These are phyloP conservation scores for Haplographium delicatum DNA, from an alignment of 495 filamentous ascomycete genomes.

Conservation along the genomic window DNA sequence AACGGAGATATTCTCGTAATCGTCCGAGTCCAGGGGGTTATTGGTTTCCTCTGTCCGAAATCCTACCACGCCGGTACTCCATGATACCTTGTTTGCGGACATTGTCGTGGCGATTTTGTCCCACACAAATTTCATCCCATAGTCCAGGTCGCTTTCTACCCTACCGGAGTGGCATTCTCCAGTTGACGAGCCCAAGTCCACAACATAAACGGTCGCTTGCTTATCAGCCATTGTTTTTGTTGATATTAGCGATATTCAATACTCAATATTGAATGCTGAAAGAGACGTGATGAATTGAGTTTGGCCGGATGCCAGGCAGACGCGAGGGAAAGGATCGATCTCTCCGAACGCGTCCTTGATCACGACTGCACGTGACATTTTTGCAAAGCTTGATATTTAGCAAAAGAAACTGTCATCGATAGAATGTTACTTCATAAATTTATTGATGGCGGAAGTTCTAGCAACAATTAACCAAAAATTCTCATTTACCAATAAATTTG, in stretches of 20 bases:
- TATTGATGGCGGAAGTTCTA: no score
- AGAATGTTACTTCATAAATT: no score
- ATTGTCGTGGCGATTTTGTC: conserved; percentile 87
- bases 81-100: conserved; percentile 75
- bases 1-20: conserved; percentile 72
- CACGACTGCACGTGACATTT: no score
- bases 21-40: conserved; percentile 58
- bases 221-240: conserved; percentile 74
- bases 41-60: conserved; percentile 73
- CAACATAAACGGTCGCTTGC: conserved; percentile 85
- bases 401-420: no score
- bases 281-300: background rate
- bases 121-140: conserved; percentile 91
- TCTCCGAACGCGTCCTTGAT: no score
- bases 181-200: conserved; percentile 86
- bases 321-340: no score
- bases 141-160: conserved; percentile 76
- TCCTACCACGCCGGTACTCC: conserved; percentile 73
- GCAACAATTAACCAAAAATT: no score
- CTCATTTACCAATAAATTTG: no score
- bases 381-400: no score
- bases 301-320: conserved; percentile 8
- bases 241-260: background rate
- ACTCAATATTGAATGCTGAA: background rate
- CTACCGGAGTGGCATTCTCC: conserved; percentile 68